Evolutionary conservation across 129 eudicot species (phyloP).

Genomic region (Lonicera japonica): DNA sequence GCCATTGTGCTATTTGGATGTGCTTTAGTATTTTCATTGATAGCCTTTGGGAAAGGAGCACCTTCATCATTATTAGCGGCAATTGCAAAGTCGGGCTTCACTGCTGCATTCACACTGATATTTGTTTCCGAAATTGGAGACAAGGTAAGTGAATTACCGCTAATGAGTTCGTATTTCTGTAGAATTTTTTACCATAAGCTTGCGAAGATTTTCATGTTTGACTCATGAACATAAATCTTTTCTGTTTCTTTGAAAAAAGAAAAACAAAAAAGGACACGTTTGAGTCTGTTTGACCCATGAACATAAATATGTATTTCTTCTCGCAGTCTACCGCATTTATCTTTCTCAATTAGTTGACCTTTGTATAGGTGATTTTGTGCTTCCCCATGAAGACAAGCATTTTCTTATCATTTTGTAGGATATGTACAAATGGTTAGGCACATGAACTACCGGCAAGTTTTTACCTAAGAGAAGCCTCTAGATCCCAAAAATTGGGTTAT

Average conservation of each 20-base stretch:
- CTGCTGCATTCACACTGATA: constrained; percentile 87
- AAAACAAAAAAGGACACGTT: too few relatives aligned
- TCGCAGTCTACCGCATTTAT: background rate
- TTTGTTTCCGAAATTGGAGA: constrained; percentile 97
- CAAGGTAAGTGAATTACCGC: constrained; percentile 46
- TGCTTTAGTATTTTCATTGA: constrained; percentile 59
- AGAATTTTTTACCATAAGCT: background rate
- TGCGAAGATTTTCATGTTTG: background rate
- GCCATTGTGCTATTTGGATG: constrained; percentile 77
- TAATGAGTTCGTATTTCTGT: background rate
- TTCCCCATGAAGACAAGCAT: background rate
- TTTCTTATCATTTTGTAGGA: background rate
- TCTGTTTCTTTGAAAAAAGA: too few relatives aligned
- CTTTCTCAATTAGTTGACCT: background rate
- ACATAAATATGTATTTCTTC: background rate
- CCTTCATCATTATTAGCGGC: constrained; percentile 81
- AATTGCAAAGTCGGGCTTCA: constrained; percentile 92
- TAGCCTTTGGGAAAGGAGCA: constrained; percentile 61
- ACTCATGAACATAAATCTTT: too few relatives aligned
- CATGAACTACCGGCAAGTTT: too few relatives aligned
- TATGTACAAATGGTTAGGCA: background rate
- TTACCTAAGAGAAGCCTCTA: too few relatives aligned
- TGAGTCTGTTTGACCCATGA: background rate
- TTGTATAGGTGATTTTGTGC: background rate
- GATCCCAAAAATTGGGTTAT: too few relatives aligned